phyloP scores from a whole-genome alignment of 2,329 filamentous ascomycete genomes.

The Nemania sp. region DNA sequence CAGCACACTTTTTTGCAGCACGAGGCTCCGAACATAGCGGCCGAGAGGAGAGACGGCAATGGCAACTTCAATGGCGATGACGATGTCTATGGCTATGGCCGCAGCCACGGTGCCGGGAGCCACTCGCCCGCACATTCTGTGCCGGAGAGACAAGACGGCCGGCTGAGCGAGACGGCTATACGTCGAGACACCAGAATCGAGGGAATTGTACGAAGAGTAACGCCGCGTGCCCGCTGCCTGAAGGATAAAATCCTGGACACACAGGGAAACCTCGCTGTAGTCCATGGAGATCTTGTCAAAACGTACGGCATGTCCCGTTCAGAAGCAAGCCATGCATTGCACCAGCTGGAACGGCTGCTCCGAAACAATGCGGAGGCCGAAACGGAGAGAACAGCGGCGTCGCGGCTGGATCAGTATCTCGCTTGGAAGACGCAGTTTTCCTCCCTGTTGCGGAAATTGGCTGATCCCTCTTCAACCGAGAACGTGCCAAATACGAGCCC shows the following conservation, averaged over 20 bases:
- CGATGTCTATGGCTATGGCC: too few species aligned
- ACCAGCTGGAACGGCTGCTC: slow-evolving; percentile 35
- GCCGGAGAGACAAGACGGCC: too few species aligned
- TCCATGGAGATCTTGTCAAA: slow-evolving; percentile 25
- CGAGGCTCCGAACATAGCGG: too few species aligned
- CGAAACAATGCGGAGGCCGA: slow-evolving; percentile 10
- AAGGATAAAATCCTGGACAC: slow-evolving; percentile 31
- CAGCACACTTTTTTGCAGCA: not conserved
- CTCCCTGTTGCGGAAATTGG: slow-evolving; percentile 6
- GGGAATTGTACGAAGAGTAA: slow-evolving; percentile 15
- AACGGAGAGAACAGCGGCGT: slow-evolving; percentile 14
- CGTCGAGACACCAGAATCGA: not conserved
- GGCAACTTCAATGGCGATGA: too few species aligned
- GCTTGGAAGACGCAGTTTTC: slow-evolving; percentile 35
- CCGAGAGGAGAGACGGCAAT: too few species aligned
- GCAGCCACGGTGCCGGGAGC: too few species aligned
- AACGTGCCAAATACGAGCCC: too few species aligned
- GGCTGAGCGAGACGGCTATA: not conserved
- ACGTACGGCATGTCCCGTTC: slow-evolving; percentile 29
- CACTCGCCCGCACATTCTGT: too few species aligned
- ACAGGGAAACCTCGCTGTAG: slow-evolving; percentile 16
- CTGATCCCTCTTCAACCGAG: not conserved
- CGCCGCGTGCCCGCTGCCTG: slow-evolving; percentile 13
- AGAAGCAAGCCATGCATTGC: slow-evolving; percentile 33
- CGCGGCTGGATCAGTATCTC: slow-evolving; percentile 32